Percentiles rank a stretch among this genome's conserved stretches.
Conservation (phyloP, 2,329 filamentous ascomycete species). For the Ophiostoma triangulosporum region DNA sequence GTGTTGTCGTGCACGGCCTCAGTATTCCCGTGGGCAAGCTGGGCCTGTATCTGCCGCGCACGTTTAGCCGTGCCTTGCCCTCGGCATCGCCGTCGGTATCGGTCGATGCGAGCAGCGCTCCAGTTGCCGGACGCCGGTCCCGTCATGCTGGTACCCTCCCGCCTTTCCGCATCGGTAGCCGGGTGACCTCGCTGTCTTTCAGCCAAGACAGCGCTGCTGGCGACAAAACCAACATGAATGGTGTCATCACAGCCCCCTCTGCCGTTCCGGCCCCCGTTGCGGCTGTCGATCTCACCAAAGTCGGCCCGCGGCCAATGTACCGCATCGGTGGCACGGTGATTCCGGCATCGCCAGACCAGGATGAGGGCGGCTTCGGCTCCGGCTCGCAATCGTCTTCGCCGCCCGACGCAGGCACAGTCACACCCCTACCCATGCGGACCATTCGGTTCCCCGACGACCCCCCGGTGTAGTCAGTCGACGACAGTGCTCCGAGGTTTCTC, state of each 20-base stretch:
- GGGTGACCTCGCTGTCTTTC: constrained; percentile 13
- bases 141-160: constrained; percentile 11
- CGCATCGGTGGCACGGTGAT: constrained; percentile 29
- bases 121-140: not conserved
- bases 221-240: not conserved
- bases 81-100: constrained; percentile 1
- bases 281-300: not conserved
- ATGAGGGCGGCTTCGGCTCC: not conserved
- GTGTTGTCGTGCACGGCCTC: constrained; percentile 72
- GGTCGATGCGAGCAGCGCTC: not conserved
- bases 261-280: not conserved
- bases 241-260: not conserved
- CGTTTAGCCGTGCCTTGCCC: constrained; percentile 35
- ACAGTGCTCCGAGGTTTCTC: not conserved
- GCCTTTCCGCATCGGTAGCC: constrained; percentile 20
- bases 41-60: constrained; percentile 47
- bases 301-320: constrained; percentile 19
- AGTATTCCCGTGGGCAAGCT: constrained; percentile 66
- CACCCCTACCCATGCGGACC: constrained; percentile 17
- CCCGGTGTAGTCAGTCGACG: not conserved
- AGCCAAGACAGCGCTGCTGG: not conserved
- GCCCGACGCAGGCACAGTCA: not conserved
- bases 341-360: constrained; percentile 4
- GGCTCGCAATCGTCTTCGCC: not conserved
- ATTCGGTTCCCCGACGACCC: constrained; percentile 33